Percentiles rank a stretch among this genome's conserved stretches.
phyloP scores from a whole-genome alignment of 208 protist species.

The Leishmania gerbilli region DNA sequence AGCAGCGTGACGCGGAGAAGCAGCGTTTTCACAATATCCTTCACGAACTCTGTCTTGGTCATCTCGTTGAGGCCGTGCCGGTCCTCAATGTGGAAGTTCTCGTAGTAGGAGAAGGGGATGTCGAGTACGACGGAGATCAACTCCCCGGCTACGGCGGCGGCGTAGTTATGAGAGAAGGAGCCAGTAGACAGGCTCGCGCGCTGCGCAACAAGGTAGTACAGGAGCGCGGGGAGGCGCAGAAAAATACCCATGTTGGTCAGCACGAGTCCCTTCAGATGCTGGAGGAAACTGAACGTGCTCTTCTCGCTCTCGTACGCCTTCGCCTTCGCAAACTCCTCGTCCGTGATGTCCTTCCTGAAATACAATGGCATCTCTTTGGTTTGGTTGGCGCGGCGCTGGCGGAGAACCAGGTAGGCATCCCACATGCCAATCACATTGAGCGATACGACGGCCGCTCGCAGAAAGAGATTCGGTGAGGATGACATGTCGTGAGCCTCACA shows the following conservation, averaged over 20 bases:
- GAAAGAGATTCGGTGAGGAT: slow-evolving; percentile 22
- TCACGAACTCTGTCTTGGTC: slow-evolving; percentile 66
- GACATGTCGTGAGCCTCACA: slow-evolving; percentile 8
- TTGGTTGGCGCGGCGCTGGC: slow-evolving; percentile 40
- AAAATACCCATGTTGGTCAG: slow-evolving; percentile 39
- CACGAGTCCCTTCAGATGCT: slow-evolving; percentile 38
- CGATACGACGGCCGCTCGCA: slow-evolving; percentile 41
- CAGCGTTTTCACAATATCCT: slow-evolving; percentile 69
- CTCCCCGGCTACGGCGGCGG: slow-evolving; percentile 38
- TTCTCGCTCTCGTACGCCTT: slow-evolving; percentile 53
- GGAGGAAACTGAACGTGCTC: slow-evolving; percentile 31
- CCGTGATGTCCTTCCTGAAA: slow-evolving; percentile 32
- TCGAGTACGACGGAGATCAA: slow-evolving; percentile 43
- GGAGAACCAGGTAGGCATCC: slow-evolving; percentile 58
- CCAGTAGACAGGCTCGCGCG: slow-evolving; percentile 26
- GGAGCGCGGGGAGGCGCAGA: slow-evolving; percentile 34
- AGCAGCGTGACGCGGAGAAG: slow-evolving; percentile 49
- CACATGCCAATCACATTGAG: slow-evolving; percentile 49
- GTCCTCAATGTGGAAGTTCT: slow-evolving; percentile 83
- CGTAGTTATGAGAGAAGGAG: slow-evolving; percentile 67
- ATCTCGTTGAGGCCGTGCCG: slow-evolving; percentile 89
- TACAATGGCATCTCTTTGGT: slow-evolving; percentile 17
- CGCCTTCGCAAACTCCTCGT: slow-evolving; percentile 47
- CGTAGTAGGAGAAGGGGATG: slow-evolving; percentile 80
- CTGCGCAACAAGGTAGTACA: slow-evolving; percentile 40